Conservation (phyloP, 1,284 basidiomycete genomes). For the Ceratorhiza oryzae-sativae region DNA sequence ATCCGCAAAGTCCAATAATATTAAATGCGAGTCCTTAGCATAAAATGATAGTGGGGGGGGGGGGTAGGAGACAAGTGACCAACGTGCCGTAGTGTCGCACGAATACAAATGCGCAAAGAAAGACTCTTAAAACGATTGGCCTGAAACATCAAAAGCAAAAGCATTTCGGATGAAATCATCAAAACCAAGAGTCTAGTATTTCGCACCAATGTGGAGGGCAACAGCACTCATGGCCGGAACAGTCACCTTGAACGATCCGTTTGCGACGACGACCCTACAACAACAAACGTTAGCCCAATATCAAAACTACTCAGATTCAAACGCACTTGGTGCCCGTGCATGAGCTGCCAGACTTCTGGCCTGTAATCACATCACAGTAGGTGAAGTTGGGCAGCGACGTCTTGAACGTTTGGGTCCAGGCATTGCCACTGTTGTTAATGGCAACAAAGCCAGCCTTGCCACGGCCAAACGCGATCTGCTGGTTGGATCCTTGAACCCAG, state of each 20-base stretch:
- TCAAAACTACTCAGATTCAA: background rate
- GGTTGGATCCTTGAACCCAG: conserved; percentile 63
- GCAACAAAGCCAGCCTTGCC: conserved; percentile 67
- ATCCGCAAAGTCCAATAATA: background rate
- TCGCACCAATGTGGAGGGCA: conserved; percentile 63
- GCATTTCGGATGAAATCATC: conserved; percentile 2
- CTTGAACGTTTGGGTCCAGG: conserved; percentile 62
- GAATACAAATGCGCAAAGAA: background rate
- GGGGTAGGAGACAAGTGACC: too few relatives aligned
- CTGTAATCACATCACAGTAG: conserved; percentile 71
- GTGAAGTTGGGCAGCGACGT: conserved; percentile 63
- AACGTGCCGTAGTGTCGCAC: too few relatives aligned
- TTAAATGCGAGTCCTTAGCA: background rate
- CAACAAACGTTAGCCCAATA: background rate
- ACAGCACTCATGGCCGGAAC: conserved; percentile 63
- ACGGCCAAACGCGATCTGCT: conserved; percentile 69
- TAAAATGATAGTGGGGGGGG: background rate
- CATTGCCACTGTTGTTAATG: conserved; percentile 66
- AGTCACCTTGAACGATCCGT: conserved; percentile 61
- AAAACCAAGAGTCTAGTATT: conserved; percentile 7
- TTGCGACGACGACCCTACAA: conserved; percentile 59
- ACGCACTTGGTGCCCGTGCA: conserved; percentile 63
- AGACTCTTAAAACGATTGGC: background rate
- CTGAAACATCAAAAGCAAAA: conserved; percentile 3
- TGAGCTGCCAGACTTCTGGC: conserved; percentile 51